Conservation (phyloP, 2,329 filamentous ascomycete genomes). For the Colletotrichum endophyticum region DNA sequence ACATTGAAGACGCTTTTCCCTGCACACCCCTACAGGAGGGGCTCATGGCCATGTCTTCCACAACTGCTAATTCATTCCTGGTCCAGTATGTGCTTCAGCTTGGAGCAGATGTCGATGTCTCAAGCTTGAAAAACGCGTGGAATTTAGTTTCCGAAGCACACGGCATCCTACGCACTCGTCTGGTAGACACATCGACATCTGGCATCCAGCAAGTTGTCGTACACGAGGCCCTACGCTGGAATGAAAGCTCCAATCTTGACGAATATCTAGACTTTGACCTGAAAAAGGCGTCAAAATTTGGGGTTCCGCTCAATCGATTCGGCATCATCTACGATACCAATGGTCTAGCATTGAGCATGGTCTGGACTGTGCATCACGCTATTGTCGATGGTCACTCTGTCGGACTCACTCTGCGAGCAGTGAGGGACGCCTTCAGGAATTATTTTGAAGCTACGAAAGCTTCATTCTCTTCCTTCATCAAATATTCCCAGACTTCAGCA, state of each 20-base stretch:
- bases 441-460: not conserved
- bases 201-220: conserved; percentile 56
- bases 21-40: conserved; percentile 11
- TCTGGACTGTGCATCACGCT: conserved; percentile 23
- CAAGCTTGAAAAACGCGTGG: conserved; percentile 5
- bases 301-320: conserved; percentile 22
- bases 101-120: not conserved
- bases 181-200: conserved; percentile 8
- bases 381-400: conserved; percentile 10
- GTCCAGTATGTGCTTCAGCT: conserved; percentile 1
- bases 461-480: conserved; percentile 13
- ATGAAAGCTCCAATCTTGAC: not conserved
- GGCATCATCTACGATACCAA: conserved; percentile 13
- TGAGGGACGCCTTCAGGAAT: not conserved
- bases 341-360: conserved; percentile 2
- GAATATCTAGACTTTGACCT: conserved; percentile 1
- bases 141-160: conserved; percentile 11
- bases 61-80: not conserved
- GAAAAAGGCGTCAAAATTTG: not conserved
- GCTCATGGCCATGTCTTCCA: conserved; percentile 8
- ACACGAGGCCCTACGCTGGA: not conserved
- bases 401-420: conserved; percentile 1
- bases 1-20: conserved; percentile 9
- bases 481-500: not conserved
- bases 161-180: conserved; percentile 24